These are phyloP conservation scores for Pyrenochaeta sp. DNA, from an alignment of 2,329 filamentous ascomycete genomes.

Conservation along the genomic window DNA sequence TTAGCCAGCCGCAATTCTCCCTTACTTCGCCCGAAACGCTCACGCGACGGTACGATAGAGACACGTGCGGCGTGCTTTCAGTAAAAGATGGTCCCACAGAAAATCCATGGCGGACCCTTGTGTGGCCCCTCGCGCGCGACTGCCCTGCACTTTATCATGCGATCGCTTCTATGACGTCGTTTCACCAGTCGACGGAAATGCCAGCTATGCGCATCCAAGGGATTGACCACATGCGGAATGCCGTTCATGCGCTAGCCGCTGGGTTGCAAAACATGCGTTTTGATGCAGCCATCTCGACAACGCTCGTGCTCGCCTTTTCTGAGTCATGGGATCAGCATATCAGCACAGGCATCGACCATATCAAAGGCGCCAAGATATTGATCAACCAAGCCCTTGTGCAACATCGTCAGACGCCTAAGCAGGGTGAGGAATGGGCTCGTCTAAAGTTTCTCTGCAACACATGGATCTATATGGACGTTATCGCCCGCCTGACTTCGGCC, in stretches of 20 bases:
- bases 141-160: constrained; percentile 74
- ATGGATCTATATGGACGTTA: constrained; percentile 78
- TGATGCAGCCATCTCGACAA: constrained; percentile 74
- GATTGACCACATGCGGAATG: constrained; percentile 73
- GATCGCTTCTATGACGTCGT: constrained; percentile 73
- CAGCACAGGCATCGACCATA: constrained; percentile 73
- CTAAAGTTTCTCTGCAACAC: constrained; percentile 74
- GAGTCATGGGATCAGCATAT: constrained; percentile 77
- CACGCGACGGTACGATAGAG: constrained; percentile 68
- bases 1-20: constrained; percentile 59
- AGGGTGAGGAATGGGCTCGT: constrained; percentile 56
- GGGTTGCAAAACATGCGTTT: constrained; percentile 70
- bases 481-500: constrained; percentile 71
- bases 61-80: constrained; percentile 75
- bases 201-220: constrained; percentile 68
- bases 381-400: constrained; percentile 66
- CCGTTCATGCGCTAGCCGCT: constrained; percentile 66
- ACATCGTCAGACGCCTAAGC: constrained; percentile 52
- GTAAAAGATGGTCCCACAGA: constrained; percentile 74
- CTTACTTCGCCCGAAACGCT: constrained; percentile 67
- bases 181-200: constrained; percentile 69
- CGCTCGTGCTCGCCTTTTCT: constrained; percentile 72
- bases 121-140: constrained; percentile 73
- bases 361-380: constrained; percentile 71
- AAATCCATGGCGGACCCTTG: constrained; percentile 74